Percentiles rank a stretch among this genome's conserved stretches.
Evolutionary conservation across 2,329 filamentous ascomycete genomes (phyloP).

Genomic region (Diplodia sapinea): DNA sequence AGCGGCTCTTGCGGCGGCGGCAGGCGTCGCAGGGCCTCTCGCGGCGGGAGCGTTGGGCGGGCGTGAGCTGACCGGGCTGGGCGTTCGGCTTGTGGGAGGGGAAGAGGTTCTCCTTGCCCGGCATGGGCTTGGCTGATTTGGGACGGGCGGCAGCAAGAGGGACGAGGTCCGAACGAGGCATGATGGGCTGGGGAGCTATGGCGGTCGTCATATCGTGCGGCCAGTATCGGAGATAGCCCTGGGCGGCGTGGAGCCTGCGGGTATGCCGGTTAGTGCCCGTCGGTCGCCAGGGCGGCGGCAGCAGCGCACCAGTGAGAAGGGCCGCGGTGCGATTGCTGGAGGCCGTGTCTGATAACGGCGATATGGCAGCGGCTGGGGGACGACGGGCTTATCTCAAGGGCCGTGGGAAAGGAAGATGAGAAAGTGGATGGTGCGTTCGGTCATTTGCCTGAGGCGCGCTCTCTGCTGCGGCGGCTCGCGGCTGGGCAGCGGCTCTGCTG

Average conservation of each 20-base stretch:
- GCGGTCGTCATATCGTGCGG: conserved; percentile 53
- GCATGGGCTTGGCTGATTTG: conserved; percentile 48
- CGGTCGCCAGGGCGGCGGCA: conserved; percentile 10
- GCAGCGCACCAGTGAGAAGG: conserved; percentile 31
- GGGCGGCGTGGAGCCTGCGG: conserved; percentile 27
- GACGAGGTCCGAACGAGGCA: conserved; percentile 52
- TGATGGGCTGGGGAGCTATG: conserved; percentile 55
- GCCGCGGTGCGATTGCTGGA: conserved; percentile 16
- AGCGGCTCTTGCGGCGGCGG: conserved; percentile 73
- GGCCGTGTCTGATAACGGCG: conserved; percentile 26
- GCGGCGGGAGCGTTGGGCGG: conserved; percentile 46
- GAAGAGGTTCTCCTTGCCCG: conserved; percentile 52
- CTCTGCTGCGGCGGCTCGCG: conserved; percentile 11
- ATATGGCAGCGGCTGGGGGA: conserved; percentile 9
- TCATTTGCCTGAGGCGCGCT: conserved; percentile 42
- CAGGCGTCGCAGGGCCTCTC: conserved; percentile 68
- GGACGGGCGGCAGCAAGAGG: conserved; percentile 54
- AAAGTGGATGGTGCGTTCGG: conserved; percentile 50
- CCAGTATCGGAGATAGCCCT: conserved; percentile 30
- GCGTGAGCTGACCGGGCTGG: conserved; percentile 44
- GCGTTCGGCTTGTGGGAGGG: conserved; percentile 45
- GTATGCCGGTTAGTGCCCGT: conserved; percentile 27
- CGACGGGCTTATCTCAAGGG: conserved; percentile 32
- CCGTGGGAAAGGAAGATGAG: conserved; percentile 47
- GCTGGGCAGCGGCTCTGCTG: conserved; percentile 27